These are phyloP conservation scores for Trichosanthes truncata DNA, from an alignment of 306 rosid species.

Conservation along the genomic window DNA sequence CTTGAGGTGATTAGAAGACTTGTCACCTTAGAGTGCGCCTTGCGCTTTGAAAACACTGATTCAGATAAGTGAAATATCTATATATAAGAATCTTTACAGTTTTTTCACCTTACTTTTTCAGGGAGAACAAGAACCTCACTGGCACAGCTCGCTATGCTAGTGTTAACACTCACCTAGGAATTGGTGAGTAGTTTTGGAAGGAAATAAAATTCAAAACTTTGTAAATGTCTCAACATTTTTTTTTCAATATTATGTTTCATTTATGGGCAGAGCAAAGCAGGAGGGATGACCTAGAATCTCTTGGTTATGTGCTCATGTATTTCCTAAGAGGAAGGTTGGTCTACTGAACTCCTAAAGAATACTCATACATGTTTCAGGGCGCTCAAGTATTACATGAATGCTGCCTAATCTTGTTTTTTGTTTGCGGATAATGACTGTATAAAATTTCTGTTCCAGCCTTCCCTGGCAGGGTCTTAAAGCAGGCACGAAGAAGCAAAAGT, in stretches of 20 bases:
- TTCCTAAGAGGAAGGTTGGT: conserved; percentile 94
- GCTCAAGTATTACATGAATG: conserved; percentile 12
- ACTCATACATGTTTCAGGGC: conserved; percentile 15
- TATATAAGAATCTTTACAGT: background rate
- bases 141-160: conserved; percentile 99
- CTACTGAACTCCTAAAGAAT: background rate
- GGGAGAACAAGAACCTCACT: conserved; percentile 98
- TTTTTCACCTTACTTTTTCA: conserved; percentile 14
- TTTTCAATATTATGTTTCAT: conserved; percentile 16
- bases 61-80: background rate
- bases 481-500: conserved; percentile 94
- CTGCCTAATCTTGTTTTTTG: conserved; percentile 13
- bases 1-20: too few relatives aligned
- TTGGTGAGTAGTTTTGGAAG: conserved; percentile 51
- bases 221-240: conserved; percentile 14
- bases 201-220: conserved; percentile 2
- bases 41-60: too few relatives aligned
- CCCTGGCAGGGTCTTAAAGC: conserved; percentile 99
- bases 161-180: conserved; percentile 97
- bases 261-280: conserved; percentile 86
- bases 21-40: too few relatives aligned
- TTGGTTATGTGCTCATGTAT: conserved; percentile 97
- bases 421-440: conserved; percentile 5
- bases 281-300: conserved; percentile 99
- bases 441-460: conserved; percentile 49